Conservation (phyloP, 192 early-diverging fungal species). For the Podila epicladia region DNA sequence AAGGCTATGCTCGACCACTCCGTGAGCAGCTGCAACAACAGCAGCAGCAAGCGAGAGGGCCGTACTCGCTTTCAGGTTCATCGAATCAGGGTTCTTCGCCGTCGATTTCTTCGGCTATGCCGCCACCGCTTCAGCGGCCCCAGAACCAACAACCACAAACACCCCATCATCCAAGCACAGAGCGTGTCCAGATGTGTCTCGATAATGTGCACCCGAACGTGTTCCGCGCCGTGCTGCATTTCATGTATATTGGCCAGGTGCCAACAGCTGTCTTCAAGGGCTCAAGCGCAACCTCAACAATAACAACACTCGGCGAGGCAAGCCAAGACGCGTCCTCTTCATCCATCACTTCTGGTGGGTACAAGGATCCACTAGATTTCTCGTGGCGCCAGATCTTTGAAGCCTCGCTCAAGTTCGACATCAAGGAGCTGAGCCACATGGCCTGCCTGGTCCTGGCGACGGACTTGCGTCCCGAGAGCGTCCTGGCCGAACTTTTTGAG, state of each 20-base stretch:
- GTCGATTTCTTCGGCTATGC: no score
- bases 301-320: not conserved
- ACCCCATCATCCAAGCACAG: not conserved
- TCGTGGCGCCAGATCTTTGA: constrained; percentile 38
- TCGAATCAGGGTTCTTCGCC: no score
- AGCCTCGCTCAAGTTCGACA: constrained; percentile 9
- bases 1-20: constrained; percentile 40
- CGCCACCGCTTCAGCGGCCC: no score
- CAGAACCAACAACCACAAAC: not conserved
- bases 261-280: not conserved
- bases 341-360: not conserved
- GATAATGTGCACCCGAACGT: constrained; percentile 7
- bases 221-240: constrained; percentile 32
- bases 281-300: not conserved
- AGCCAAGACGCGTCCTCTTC: not conserved
- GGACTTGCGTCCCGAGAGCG: constrained; percentile 3
- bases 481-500: constrained; percentile 30
- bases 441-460: constrained; percentile 18
- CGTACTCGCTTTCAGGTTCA: not conserved
- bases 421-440: constrained; percentile 21
- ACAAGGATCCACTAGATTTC: not conserved
- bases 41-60: not conserved
- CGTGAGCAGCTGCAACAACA: constrained; percentile 11
- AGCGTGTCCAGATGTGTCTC: constrained; percentile 7
- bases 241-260: constrained; percentile 47